Base-by-base conservation (phyloP, 352 stramenopile genomes). In the Pythium plurisporium region DNA sequence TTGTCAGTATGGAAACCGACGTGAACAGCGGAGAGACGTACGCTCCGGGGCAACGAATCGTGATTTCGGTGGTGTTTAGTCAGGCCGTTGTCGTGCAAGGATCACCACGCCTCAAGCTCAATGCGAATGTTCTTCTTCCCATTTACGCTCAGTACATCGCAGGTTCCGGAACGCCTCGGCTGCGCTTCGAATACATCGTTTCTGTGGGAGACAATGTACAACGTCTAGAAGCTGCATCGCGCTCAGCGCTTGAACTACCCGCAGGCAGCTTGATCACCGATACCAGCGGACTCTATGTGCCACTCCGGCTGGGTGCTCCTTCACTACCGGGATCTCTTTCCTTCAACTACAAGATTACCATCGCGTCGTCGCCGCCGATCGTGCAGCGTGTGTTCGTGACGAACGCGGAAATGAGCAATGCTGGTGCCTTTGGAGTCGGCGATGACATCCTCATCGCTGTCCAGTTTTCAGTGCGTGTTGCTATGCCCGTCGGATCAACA, bases 101-200 rank as follows among this genome's bases (percentile, higher is more conserved):
- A 5, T n/a, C 50, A 8, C 75, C 79, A 37, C 59, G 37, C 5
- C 55, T 92, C 8, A 65, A 74, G 8, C 51, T 92, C 19, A 88
- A 91, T 30, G 51, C 65, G 0, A 74, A 82, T 20, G 58, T 47
- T 6, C 17, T 66, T 2, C 25, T 70, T n/a, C 53, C 56, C 3
- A 56, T 43, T 1, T 79, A 78, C 38, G 85, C 82, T 0, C 60
- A 34, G 15, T 94, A 92, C 47, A 48, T 75, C 6, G 64, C 46
- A 20, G 85, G 82, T 10, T 82, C 77, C 0, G 70, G 79, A 1
- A 79, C 79, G 0, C 48, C 53, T 0, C 54, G 20, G 3, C 57
- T 93, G 26, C 37, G 59, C 15, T 93, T 93, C 23, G 47, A 71
- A 27, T 93, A 93, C 49, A 57, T 82, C 22, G 72, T 91, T 33